Evolutionary conservation across 257 asterid genomes (phyloP), one percentile per base, ranked within the genome.

Genomic region (Solanum pinnatisectum): DNA sequence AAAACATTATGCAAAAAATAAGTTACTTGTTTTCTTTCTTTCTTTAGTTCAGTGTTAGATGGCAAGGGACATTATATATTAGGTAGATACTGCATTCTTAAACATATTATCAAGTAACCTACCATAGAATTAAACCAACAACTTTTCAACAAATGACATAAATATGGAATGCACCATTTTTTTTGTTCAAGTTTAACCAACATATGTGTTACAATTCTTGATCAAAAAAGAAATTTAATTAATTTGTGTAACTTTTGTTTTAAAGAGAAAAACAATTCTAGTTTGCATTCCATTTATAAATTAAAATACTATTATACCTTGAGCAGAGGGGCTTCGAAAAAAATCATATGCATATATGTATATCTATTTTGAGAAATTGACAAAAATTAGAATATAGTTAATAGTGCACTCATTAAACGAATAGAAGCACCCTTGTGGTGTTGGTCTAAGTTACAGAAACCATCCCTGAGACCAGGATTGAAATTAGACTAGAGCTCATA

Each of bases 391-490:
- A 14, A 46, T 46, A 46, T 46, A 46, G 56, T 46, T 46, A 46
- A 46, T 7, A 14, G 20, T 46, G 56, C 15, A 46, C 20, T 46
- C 56, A 46, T 46, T 13, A 46, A 46, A 14, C 1, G 20, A 14
- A 46, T 46, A 14, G 20, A 14, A 46, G 20, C 14, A 1, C 56
- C 52, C 20, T 46, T 46, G 56, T 46, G 56, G 56, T 46, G 56
- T 46, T 0, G 20, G 56, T 56, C 3, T 18, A 56, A 56, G n/a
- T 20, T 52, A 18, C 10, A 52, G n/a, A 52, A 52, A 52, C 0
- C n/a, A 52, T 18, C n/a, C 9, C 0, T 0, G n/a, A 52, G 4
- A 56, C 4, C 4, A 56, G 0, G 0, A 0, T 56, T 56, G 2
- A 56, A 0, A 56, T 56, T 56, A 6, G 2, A 4, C 7, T 20